Percentiles rank a stretch among this genome's conserved stretches.
phyloP scores from a whole-genome alignment of 2,329 filamentous ascomycete genomes.

The Phyllosticta paracitricarpa region DNA sequence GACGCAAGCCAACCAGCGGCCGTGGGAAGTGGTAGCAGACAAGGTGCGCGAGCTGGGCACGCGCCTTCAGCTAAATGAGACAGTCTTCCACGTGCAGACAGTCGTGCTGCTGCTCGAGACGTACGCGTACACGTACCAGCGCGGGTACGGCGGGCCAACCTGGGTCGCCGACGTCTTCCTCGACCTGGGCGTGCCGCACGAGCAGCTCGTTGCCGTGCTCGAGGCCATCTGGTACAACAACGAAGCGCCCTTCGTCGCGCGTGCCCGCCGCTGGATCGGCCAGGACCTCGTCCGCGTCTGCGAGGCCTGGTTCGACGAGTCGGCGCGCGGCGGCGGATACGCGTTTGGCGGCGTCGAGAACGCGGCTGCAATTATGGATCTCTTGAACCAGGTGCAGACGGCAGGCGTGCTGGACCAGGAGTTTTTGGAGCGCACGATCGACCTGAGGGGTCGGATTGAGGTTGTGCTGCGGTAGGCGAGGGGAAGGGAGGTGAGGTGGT shows the following conservation, averaged over 20 bases:
- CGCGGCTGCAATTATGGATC: constrained; percentile 33
- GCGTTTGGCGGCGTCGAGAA: constrained; percentile 53
- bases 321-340: constrained; percentile 42
- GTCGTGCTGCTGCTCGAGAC: constrained; percentile 48
- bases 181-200: constrained; percentile 50
- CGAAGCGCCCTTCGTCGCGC: constrained; percentile 52
- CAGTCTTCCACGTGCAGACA: constrained; percentile 43
- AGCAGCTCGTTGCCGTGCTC: constrained; percentile 51
- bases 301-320: constrained; percentile 50
- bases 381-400: constrained; percentile 33
- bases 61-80: constrained; percentile 46
- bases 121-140: constrained; percentile 45
- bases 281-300: constrained; percentile 53
- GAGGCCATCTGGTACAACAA: constrained; percentile 60
- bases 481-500: not conserved
- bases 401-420: constrained; percentile 30
- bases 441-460: constrained; percentile 10
- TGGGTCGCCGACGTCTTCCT: constrained; percentile 60
- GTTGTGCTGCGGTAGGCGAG: not conserved
- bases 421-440: constrained; percentile 21
- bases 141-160: constrained; percentile 36
- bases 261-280: constrained; percentile 47
- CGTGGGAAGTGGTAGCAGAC: constrained; percentile 61
- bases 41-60: constrained; percentile 48
- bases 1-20: constrained; percentile 37